Percentiles rank a stretch among this genome's conserved stretches.
phyloP scores from a whole-genome alignment of 305 asterid genomes.

The Fraxinus velutina region DNA sequence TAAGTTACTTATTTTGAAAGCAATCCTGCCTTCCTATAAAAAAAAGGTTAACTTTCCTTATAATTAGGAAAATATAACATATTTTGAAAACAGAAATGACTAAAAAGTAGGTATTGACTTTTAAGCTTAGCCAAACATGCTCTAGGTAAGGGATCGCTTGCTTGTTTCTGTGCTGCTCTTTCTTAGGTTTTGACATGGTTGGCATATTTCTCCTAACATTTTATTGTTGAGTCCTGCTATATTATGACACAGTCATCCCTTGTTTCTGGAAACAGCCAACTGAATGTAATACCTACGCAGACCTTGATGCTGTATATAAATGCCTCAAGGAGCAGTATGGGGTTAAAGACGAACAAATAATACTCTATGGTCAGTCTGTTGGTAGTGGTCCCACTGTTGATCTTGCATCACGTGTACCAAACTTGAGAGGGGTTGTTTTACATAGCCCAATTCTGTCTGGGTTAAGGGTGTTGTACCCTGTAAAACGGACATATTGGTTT shows the following conservation, averaged over 20 bases:
- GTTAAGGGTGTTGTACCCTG: slow-evolving; percentile 91
- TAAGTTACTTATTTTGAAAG: neutral
- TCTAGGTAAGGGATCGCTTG: neutral
- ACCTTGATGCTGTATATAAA: slow-evolving; percentile 94
- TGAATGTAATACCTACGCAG: slow-evolving; percentile 95
- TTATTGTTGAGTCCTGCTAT: slow-evolving; percentile 18
- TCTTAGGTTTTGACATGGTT: neutral
- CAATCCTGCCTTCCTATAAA: neutral
- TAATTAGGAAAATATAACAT: no score
- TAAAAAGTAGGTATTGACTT: neutral
- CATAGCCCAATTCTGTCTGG: slow-evolving; percentile 98
- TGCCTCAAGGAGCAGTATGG: slow-evolving; percentile 93
- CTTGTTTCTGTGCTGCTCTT: neutral
- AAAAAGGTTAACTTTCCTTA: neutral
- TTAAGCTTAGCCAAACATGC: neutral
- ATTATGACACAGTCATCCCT: slow-evolving; percentile 40
- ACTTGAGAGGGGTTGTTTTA: slow-evolving; percentile 92
- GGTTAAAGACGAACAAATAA: slow-evolving; percentile 83
- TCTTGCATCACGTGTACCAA: slow-evolving; percentile 80
- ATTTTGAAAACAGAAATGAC: neutral
- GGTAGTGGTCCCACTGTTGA: slow-evolving; percentile 98
- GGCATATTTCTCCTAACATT: neutral
- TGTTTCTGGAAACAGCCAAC: slow-evolving; percentile 82
- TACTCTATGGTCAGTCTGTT: slow-evolving; percentile 94
- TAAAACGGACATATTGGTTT: slow-evolving; percentile 87